These are phyloP conservation scores for Brassica balearica DNA, from an alignment of 441 rosid genomes.

Conservation along the genomic window DNA sequence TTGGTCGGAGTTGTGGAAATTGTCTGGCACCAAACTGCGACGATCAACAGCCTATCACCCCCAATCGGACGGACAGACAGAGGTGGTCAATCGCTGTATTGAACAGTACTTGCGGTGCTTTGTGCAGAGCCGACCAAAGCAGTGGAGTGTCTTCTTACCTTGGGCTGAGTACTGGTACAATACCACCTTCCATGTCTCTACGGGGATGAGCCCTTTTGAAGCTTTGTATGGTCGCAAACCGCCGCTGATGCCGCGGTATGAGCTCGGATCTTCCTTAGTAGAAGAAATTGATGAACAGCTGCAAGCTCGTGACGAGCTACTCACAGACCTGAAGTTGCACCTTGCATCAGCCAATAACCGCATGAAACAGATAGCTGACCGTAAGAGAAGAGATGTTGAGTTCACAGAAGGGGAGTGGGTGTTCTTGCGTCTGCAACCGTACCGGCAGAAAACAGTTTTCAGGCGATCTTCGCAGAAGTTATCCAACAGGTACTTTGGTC, in stretches of 20 bases:
- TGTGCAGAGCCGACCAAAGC: background rate
- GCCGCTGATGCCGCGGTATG: background rate
- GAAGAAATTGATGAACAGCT: background rate
- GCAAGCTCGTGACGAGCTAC: background rate
- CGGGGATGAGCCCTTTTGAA: background rate
- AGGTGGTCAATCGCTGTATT: background rate
- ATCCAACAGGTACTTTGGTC: background rate
- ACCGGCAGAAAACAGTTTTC: background rate
- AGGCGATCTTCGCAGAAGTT: background rate
- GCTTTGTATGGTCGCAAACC: background rate
- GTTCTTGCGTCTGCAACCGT: background rate
- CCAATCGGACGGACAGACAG: background rate
- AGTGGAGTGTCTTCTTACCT: background rate
- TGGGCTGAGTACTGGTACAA: background rate
- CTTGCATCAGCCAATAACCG: background rate
- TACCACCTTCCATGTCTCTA: background rate
- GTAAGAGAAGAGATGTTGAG: background rate
- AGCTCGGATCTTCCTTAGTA: background rate
- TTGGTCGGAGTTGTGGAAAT: background rate
- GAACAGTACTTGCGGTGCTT: background rate
- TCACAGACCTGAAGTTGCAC: background rate
- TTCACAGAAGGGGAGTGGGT: background rate
- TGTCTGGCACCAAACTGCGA: background rate
- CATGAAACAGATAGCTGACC: background rate
- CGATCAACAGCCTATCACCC: background rate